Evolutionary conservation across 768 basidiomycete species (phyloP), one percentile per base, ranked within the genome.

Genomic region (Agrocybe praecox): DNA sequence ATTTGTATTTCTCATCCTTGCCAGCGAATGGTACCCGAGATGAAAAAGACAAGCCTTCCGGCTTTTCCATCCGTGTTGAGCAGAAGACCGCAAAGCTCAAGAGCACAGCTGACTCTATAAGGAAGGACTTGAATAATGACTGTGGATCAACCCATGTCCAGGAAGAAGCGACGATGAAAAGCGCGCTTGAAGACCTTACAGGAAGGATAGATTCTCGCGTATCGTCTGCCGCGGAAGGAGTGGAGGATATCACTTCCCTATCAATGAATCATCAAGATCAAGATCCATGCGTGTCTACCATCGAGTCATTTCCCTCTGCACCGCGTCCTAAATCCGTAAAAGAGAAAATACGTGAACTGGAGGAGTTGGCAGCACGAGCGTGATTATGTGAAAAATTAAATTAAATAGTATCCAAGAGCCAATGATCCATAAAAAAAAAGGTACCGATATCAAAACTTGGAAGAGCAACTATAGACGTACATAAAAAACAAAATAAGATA

Each of bases 1-100:
- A 79, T 54, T 64, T 78, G 9, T 79, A 79, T 58, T 71, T 73
- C 54, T 59, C 66, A 49, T 75, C 36, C 14, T 40, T n/a, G 6
- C 5, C 5, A 19, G 17, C 46, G 7, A 51, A 48, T 42, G 8
- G 51, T 49, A 21, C 18, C 11, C 23, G 42, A 4, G 5, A 43
- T 22, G 6, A 17, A 24, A 24, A 33, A 64, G 56, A 56, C 67
- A 58, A 62, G 63, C 43, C 68, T 18, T 73, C 78, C 18, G 73
- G 74, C 4, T 82, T 85, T 67, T 66, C 78, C 33, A 60, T 63
- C 32, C 79, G 78, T 46, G 74, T 80, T 5, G 74, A 77, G 53
- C 74, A 79, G 51, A 81, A 79, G 60, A 65, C 74, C 23, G 62
- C 68, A 36, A 53, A 53, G 18, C 43, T 54, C 12, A 56, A 60